phyloP scores from a whole-genome alignment of 177 flowering plant species.

The Viscum album region DNA sequence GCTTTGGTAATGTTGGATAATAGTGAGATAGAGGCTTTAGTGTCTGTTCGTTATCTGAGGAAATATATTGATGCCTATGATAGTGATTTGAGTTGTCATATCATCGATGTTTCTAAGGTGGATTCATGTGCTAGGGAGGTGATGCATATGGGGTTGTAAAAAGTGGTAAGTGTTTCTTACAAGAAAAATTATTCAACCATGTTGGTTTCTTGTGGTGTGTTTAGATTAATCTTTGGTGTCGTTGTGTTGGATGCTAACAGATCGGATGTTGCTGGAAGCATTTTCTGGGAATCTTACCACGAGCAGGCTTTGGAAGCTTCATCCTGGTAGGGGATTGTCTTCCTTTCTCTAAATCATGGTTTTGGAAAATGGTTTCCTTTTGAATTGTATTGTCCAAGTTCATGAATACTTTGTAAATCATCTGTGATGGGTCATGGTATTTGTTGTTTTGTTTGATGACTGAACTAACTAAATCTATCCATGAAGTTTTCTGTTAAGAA shows the following conservation, averaged over 20 bases:
- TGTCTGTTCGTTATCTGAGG: slow-evolving; percentile 24
- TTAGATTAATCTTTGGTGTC: slow-evolving; percentile 61
- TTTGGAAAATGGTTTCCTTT: no score
- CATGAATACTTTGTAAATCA: no score
- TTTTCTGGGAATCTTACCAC: slow-evolving; percentile 35
- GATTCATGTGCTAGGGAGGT: slow-evolving; percentile 46
- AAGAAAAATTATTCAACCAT: slow-evolving; percentile 41
- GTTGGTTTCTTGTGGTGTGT: slow-evolving; percentile 45
- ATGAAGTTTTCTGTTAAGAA: no score
- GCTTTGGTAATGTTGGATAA: slow-evolving; percentile 49
- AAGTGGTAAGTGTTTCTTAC: slow-evolving; percentile 49
- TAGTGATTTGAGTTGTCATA: slow-evolving; percentile 29
- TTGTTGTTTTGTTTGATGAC: no score
- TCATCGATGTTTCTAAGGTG: slow-evolving; percentile 32
- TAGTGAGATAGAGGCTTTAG: slow-evolving; percentile 33
- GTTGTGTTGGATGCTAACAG: slow-evolving; percentile 50
- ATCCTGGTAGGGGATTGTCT: no score
- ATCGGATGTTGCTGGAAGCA: slow-evolving; percentile 41
- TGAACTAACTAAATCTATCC: no score
- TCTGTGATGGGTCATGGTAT: no score
- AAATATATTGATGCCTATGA: slow-evolving; percentile 40
- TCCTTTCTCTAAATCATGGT: no score
- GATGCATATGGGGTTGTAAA: slow-evolving; percentile 43
- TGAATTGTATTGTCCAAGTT: no score
- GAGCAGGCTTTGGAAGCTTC: no score